Evolutionary conservation across 2,329 filamentous ascomycete species (phyloP), one percentile per base, ranked within the genome.

Genomic region (Ascocoryne sarcoides): DNA sequence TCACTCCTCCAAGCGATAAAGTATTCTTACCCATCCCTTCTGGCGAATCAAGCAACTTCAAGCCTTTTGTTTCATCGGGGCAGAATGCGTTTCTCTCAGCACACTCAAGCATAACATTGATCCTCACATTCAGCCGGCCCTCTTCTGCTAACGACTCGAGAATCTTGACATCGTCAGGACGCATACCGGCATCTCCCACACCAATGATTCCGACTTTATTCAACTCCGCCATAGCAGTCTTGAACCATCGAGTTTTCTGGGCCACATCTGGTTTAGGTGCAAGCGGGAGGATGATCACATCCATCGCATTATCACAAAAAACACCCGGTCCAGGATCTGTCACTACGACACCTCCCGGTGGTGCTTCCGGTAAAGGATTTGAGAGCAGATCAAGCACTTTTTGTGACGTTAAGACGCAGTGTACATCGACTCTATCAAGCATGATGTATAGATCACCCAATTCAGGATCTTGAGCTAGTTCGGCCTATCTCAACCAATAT

Each of bases 301-400:
- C 75, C 71, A 84, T 82, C 17, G 80, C 79, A 53, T 84, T 84
- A 58, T 85, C 80, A 54, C 81, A 85, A 50, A 84, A 84, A 8
- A 84, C 79, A 31, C 81, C 80, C 52, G 71, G 67, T 0, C 76
- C 76, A 0, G 79, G 79, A 3, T 74, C 62, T 20, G 70, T 67
- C 10, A 80, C 58, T 9, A 83, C 70, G 44, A 82, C 76, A 2
- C 81, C 81, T 9, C 79, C 80, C 1, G 77, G 75, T 2, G 79
- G 57, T 2, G 68, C 63, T 18, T 71, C 55, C 31, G 62, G 64
- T 1, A 66, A 42, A 1, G 66, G 63, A 1, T 62, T 51, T 0
- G 78, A 72, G 4, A 85, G 68, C 2, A 84, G 65, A 35, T 70
- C 62, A 2, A 84, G 66, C 2, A 84, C 74, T 14, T 77, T 68